Evolutionary conservation across 805 yeast genomes (phyloP), one percentile per base, ranked within the genome.

Genomic region (Candida coleopterorum): DNA sequence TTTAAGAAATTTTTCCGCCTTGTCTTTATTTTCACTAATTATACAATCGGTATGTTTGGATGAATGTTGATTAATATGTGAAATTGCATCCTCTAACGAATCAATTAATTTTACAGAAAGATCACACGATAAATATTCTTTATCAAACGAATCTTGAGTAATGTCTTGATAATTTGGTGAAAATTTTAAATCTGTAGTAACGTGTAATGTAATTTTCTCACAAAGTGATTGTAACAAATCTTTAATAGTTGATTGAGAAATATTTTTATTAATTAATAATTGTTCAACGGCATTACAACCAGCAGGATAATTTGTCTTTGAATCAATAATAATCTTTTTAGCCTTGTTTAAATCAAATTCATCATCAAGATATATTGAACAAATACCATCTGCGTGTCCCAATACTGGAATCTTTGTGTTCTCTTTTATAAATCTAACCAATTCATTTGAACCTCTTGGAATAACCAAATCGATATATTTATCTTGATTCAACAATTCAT

Each of bases 261-360:
- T 40, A 47, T 48, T 53, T 34, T 68, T 62, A 58, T 82, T 74
- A 32, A 94, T 61, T 39, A 93, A 70, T 21, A 93, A 60, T 23
- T 93, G 86, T 60, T 93, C 99, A 38, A 77, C 90, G 6, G 98
- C 97, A 57, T 93, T 93, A 61, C 99, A 93, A n/a, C 96, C 99
- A 9, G 98, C 98, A 33, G 97, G 97, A 56, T 93, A 93, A 59
- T 88, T 89, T 0, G 96, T 87, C 62, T 93, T 93, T 4, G 96
- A 75, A 60, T 93, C 99, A 18, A 86, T 75, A 4, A 79, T 70
- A 21, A 93, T 77, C 39, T 77, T 75, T 23, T 74, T 68, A 0
- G 97, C 95, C 76, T 85, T 88, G 10, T 59, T 74, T 9, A 85
- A 43, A 50, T 88, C 90, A 5, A 93, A 93, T 34, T 74, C 77